Evolutionary conservation across 1,139 yeast species (phyloP), one percentile per base, ranked within the genome.

Genomic region (Geotrichum australiense): DNA sequence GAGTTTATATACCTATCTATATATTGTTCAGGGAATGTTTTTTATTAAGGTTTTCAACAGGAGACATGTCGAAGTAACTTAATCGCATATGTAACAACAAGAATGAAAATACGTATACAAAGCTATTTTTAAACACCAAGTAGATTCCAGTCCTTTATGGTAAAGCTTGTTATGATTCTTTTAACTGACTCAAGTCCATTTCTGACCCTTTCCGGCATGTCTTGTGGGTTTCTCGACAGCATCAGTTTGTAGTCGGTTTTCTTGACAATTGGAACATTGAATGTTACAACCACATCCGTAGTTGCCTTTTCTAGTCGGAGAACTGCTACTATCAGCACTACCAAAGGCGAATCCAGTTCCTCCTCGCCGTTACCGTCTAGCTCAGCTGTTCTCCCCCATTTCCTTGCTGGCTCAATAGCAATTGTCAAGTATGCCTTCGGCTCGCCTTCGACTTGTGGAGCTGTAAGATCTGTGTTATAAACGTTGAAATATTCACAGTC

Each of bases 281-380:
- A 69, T 1, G 82, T 72, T 14, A 83, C 60, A 39, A 83, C 55
- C 1, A 80, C 68, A 59, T 85, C 94, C 0, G 93, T 78, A 1
- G 62, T 61, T 0, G 66, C 76, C 38, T 66, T 68, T 3, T 56
- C 54, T 29, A 80, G 54, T 39, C 87, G 65, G 18, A 41, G 24
- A 31, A 41, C 35, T 1, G 33, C 42, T 26, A 44, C 16, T 21
- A 41, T 26, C 24, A 38, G 22, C 10, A 35, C 47, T 25, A 44
- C 29, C 22, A 44, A 15, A 11, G 47, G 47, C 15, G 38, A 27
- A n/a, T 31, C 41, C 11, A 41, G 32, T 18, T 10, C 14, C 11
- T 18, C 25, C 10, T 22, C 19, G n/a, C n/a, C n/a, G 8, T 15
- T 10, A 10, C 15, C 35, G 7, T 37, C 33, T 21, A 44, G 26